A percentile compares a stretch with the other conserved stretches of the same genome.
Evolutionary conservation across 371 early-diverging fungal species (phyloP).

Genomic region (Syncephalastrum racemosum): DNA sequence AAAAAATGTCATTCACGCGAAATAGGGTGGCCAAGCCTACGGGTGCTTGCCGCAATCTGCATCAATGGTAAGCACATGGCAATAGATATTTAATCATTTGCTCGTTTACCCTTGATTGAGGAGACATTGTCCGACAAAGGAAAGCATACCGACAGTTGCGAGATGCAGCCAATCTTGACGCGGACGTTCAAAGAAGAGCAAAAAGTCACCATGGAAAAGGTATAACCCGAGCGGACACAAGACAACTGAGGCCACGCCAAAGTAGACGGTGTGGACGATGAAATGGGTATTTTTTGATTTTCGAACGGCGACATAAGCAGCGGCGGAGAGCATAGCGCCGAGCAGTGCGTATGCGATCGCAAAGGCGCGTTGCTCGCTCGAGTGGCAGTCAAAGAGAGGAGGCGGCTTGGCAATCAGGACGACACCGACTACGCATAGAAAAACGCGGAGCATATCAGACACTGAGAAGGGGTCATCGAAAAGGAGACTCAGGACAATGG

Average conservation of each 20-base stretch:
- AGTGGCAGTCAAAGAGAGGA: constrained; percentile 47
- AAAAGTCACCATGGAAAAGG: constrained; percentile 3
- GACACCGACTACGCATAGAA: constrained; percentile 66
- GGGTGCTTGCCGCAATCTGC: constrained; percentile 68
- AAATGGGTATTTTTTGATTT: constrained; percentile 65
- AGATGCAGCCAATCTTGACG: constrained; percentile 24
- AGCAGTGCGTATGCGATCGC: constrained; percentile 54
- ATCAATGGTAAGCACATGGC: neutral
- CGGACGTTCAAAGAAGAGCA: constrained; percentile 27
- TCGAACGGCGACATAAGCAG: constrained; percentile 74
- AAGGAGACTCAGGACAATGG: constrained; percentile 62
- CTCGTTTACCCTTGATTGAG: constrained; percentile 71
- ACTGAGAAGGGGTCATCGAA: constrained; percentile 66
- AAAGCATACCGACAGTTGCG: constrained; percentile 54
- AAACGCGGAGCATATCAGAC: constrained; percentile 56
- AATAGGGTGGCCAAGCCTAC: constrained; percentile 71
- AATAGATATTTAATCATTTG: constrained; percentile 2
- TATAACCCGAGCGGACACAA: constrained; percentile 40
- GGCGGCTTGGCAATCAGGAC: constrained; percentile 66
- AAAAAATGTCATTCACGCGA: constrained; percentile 82
- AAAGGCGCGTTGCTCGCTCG: constrained; percentile 20
- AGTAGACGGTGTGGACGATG: constrained; percentile 76
- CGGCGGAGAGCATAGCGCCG: constrained; percentile 63
- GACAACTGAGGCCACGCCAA: constrained; percentile 61
- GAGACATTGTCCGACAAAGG: constrained; percentile 76